Evolutionary conservation across 768 basidiomycete genomes (phyloP), one percentile per base, ranked within the genome.

Genomic region (Tulasnella sp.): DNA sequence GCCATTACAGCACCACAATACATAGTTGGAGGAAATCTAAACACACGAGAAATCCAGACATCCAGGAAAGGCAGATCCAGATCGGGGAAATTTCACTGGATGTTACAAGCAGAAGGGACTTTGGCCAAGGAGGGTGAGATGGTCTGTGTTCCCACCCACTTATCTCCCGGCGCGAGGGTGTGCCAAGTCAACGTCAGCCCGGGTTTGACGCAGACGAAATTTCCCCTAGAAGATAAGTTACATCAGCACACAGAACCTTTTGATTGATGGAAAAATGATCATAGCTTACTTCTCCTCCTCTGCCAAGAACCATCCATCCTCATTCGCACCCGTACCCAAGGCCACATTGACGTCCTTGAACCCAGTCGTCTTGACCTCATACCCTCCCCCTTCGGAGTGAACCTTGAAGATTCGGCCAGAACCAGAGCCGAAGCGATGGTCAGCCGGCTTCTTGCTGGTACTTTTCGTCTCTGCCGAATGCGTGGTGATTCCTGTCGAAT

Each of bases 121-220:
- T 38, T 38, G 34, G 34, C 7, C 5, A 38, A 15, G 7, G 34
- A 38, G 15, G 34, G 34, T 38, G 34, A 7, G 15, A 94, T 64
- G 0, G 80, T 75, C 67, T 95, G 91, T 61, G 81, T 79, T 1
- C 89, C 90, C 27, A 80, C 71, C 88, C 91, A 94, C 23, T 77
- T 80, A 67, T 81, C 73, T 27, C 85, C 85, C 4, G 83, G 74
- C 41, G 73, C 75, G 7, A 92, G 70, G 50, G 70, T 71, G 27
- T 79, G 81, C 70, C 83, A 93, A 9, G 87, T 85, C 47, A 80
- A 73, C 3, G 90, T 91, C 69, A 78, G 77, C 19, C 93, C 93
- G 13, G 95, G 94, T 72, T 98, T 95, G 58, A 96, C 82, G 65
- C 95, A 97, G 42, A 96, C 78, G 68, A 83, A 97, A 38, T 71